phyloP scores from a whole-genome alignment of 2,329 filamentous ascomycete genomes.

The Xylaria sp. region DNA sequence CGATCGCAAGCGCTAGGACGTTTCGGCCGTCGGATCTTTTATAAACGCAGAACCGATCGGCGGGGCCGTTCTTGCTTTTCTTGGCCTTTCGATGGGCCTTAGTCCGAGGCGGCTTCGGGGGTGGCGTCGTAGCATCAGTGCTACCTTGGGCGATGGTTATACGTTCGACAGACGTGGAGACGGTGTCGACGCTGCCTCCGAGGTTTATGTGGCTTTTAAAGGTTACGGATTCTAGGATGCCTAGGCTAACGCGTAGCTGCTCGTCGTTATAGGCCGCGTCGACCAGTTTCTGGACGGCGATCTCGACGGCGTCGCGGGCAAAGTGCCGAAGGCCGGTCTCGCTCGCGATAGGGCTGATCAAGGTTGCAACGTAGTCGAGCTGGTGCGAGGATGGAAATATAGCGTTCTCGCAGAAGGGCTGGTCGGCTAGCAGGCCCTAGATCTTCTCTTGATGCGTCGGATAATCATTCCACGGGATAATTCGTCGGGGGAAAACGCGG shows the following conservation, averaged over 20 bases:
- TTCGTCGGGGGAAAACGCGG: conserved; percentile 51
- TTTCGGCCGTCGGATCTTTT: conserved; percentile 39
- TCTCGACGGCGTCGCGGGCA: conserved; percentile 52
- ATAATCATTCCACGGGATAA: conserved; percentile 53
- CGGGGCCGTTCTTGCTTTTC: conserved; percentile 47
- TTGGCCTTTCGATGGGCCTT: conserved; percentile 39
- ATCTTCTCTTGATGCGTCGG: neutral
- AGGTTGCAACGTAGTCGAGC: conserved; percentile 50
- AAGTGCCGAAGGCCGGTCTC: conserved; percentile 52
- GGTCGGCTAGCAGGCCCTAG: neutral
- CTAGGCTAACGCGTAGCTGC: conserved; percentile 47
- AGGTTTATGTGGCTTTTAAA: conserved; percentile 55
- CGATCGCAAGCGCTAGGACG: conserved; percentile 46
- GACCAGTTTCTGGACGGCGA: conserved; percentile 51
- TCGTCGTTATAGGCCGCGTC: conserved; percentile 45
- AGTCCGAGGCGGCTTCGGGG: conserved; percentile 13
- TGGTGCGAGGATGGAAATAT: conserved; percentile 44
- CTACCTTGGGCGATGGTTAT: conserved; percentile 36
- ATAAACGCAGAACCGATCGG: conserved; percentile 51
- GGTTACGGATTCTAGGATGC: conserved; percentile 49
- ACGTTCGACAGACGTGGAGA: conserved; percentile 44
- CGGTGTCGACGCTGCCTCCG: conserved; percentile 37
- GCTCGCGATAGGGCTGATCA: conserved; percentile 51
- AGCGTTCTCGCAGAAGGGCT: neutral
- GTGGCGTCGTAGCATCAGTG: conserved; percentile 23